Evolutionary conservation across 2,329 filamentous ascomycete genomes (phyloP), one percentile per base, ranked within the genome.

Genomic region (Talaromyces sp.): DNA sequence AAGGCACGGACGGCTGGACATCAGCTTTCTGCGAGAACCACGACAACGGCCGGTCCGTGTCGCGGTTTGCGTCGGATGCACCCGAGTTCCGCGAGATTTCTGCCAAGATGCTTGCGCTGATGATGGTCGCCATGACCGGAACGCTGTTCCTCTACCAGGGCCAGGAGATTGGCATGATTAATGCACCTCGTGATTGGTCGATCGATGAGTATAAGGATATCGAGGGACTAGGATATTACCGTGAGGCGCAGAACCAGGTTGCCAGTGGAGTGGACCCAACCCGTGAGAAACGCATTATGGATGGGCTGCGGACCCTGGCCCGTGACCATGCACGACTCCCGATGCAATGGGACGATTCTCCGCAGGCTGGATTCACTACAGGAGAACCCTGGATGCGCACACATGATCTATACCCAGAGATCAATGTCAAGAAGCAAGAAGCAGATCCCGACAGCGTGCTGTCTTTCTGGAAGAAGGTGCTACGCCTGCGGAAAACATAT

Each of bases 301-400:
- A 53, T 15, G 61, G 58, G 22, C 9, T 63, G 39, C 62, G 57
- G 31, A 41, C 59, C 19, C 60, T 60, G 35, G 54, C 61, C 21
- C 65, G 86, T 33, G 87, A 89, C 68, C 85, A 89, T 69, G 82
- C 83, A 13, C 77, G 86, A 46, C 81, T 84, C 1, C 86, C 86
- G 0, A 85, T 89, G 76, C 85, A 88, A 65, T 89, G 86, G 86
- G 77, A 83, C 64, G 64, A 67, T 13, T 55, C 41, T 2, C 62
- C 69, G 0, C 78, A 88, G 60, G 84, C 78, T 0, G 86, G 87
- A 17, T 89, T 89, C 73, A 83, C 83, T 7, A 68, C 67, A 7
- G 1, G 71, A 69, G 11, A 21, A n/a, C 84, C 86, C 1, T 89
- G 87, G 87, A 88, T 89, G 80, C 25, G 25, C 3, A 28, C 25